Conservation (phyloP, 345 rosid species). For the Linum lewisii region DNA sequence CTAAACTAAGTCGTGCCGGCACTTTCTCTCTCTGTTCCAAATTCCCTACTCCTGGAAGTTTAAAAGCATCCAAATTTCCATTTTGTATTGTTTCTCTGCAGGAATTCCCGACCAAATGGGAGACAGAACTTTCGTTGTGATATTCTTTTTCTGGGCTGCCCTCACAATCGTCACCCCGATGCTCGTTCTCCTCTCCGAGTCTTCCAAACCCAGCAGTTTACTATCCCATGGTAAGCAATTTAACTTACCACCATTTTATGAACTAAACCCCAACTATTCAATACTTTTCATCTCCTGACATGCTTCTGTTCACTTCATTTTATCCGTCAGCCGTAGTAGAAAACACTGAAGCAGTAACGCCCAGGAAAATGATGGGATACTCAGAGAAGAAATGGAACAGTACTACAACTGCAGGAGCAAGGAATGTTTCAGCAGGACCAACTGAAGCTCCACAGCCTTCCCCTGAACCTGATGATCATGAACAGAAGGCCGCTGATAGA, state of each 20-base stretch:
- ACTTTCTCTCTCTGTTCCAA: neutral
- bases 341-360: constrained; percentile 19
- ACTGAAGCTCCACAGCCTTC: constrained; percentile 19
- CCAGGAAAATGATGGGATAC: constrained; percentile 39
- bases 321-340: constrained; percentile 16
- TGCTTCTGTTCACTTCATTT: neutral
- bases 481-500: neutral
- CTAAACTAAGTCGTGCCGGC: constrained; percentile 16
- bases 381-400: constrained; percentile 16
- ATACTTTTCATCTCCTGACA: no score
- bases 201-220: constrained; percentile 30
- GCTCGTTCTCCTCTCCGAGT: constrained; percentile 64
- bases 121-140: constrained; percentile 55
- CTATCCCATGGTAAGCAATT: constrained; percentile 25
- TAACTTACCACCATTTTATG: no score
- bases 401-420: constrained; percentile 2
- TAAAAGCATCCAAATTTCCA: neutral
- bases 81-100: constrained; percentile 4
- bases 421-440: constrained; percentile 14
- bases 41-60: neutral
- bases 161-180: constrained; percentile 82
- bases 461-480: constrained; percentile 1
- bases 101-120: constrained; percentile 34
- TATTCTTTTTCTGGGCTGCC: constrained; percentile 91
- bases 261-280: no score